These are phyloP conservation scores for Teratosphaeriaceae sp. DNA, from an alignment of 2,329 filamentous ascomycete species.

Conservation along the genomic window DNA sequence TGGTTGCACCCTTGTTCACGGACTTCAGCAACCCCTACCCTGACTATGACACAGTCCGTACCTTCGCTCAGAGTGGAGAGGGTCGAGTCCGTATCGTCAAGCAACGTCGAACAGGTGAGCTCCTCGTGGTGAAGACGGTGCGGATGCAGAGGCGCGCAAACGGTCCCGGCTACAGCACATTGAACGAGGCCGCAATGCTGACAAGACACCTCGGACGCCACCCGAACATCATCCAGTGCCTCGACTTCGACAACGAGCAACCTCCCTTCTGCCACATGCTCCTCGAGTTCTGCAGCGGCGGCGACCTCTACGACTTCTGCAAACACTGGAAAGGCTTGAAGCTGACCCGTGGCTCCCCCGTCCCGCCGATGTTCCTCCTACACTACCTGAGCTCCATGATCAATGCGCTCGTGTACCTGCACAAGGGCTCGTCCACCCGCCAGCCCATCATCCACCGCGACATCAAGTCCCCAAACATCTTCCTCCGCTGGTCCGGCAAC, in stretches of 20 bases:
- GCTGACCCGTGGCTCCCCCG: neutral
- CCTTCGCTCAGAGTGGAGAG: conserved; percentile 1
- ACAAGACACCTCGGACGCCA: conserved; percentile 2
- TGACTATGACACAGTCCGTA: neutral
- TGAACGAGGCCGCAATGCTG: conserved; percentile 8
- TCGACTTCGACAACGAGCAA: conserved; percentile 5
- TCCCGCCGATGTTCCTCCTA: conserved; percentile 16
- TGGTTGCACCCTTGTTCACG: neutral
- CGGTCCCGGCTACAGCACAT: too few relatives aligned
- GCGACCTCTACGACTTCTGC: conserved; percentile 16
- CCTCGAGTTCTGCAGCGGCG: conserved; percentile 17
- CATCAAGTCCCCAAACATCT: conserved; percentile 20
- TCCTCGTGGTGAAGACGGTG: conserved; percentile 3
- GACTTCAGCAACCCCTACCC: neutral
- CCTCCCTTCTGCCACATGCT: conserved; percentile 6
- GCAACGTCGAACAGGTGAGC: neutral
- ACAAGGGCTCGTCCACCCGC: conserved; percentile 7
- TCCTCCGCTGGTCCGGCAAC: conserved; percentile 13
- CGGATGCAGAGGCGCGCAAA: neutral
- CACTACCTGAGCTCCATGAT: conserved; percentile 21
- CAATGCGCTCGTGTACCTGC: conserved; percentile 20
- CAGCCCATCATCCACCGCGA: conserved; percentile 17
- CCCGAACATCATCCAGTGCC: conserved; percentile 8
- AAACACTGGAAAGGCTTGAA: neutral
- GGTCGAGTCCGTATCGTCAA: neutral